Percentiles rank a stretch among this genome's conserved stretches.
phyloP scores from a whole-genome alignment of 1,284 basidiomycete genomes.

The Tilletia horrida region DNA sequence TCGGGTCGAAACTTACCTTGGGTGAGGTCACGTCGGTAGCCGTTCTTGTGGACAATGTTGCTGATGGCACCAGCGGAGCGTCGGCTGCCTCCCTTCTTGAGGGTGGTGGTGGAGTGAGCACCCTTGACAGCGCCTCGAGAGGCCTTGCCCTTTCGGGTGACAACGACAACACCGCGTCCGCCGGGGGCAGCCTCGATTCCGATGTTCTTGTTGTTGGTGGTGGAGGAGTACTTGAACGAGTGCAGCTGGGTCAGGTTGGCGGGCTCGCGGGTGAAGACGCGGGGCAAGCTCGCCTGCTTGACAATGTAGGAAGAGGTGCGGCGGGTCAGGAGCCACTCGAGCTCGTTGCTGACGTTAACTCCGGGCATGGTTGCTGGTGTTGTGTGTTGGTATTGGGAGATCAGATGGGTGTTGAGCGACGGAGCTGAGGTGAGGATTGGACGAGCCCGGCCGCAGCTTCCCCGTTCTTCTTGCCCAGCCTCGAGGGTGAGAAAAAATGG shows the following conservation, averaged over 20 bases:
- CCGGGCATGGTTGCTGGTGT: background rate
- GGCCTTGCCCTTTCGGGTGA: slow-evolving; percentile 51
- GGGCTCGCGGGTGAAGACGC: slow-evolving; percentile 53
- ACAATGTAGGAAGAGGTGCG: slow-evolving; percentile 50
- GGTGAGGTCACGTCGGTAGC: slow-evolving; percentile 52
- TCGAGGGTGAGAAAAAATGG: no score
- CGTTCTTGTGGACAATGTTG: slow-evolving; percentile 48
- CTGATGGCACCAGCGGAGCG: slow-evolving; percentile 47
- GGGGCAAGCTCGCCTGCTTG: slow-evolving; percentile 52
- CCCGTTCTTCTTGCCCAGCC: no score
- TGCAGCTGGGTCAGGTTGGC: slow-evolving; percentile 50
- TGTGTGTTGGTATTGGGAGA: background rate
- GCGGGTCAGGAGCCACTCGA: slow-evolving; percentile 53
- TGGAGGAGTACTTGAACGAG: slow-evolving; percentile 52
- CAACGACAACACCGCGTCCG: slow-evolving; percentile 44
- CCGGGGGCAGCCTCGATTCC: slow-evolving; percentile 36
- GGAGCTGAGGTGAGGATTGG: background rate
- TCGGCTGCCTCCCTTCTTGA: slow-evolving; percentile 37
- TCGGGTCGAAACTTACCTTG: slow-evolving; percentile 40
- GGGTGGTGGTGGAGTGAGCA: slow-evolving; percentile 27
- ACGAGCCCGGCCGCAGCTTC: background rate
- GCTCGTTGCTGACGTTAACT: slow-evolving; percentile 34
- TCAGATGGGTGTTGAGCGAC: slow-evolving; percentile 2
- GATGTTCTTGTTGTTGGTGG: slow-evolving; percentile 52
- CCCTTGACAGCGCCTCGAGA: slow-evolving; percentile 34